phyloP scores from a whole-genome alignment of 2,329 filamentous ascomycete species.

The Fusarium floridanum region DNA sequence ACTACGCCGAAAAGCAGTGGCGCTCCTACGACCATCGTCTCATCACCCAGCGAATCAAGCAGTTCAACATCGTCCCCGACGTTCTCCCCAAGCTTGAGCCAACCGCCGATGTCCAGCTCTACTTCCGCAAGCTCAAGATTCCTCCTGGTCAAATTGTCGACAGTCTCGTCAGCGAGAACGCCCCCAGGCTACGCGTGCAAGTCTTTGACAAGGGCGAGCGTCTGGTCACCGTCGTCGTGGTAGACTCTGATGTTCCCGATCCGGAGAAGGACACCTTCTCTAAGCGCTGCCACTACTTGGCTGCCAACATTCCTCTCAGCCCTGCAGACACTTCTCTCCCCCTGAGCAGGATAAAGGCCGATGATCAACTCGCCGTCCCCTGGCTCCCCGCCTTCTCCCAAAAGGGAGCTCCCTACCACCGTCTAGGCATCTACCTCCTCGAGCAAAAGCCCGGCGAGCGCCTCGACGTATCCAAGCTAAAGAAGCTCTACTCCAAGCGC shows the following conservation, averaged over 20 bases:
- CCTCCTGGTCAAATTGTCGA: constrained; percentile 84
- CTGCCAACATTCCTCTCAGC: constrained; percentile 70
- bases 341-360: constrained; percentile 70
- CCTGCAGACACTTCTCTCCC: constrained; percentile 71
- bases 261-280: constrained; percentile 80
- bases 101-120: constrained; percentile 82
- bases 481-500: constrained; percentile 64
- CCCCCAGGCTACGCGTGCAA: constrained; percentile 85
- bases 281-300: constrained; percentile 89
- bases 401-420: constrained; percentile 92
- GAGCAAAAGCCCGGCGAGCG: constrained; percentile 76
- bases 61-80: constrained; percentile 91
- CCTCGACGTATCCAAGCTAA: constrained; percentile 70
- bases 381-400: constrained; percentile 91
- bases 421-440: constrained; percentile 84
- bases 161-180: constrained; percentile 77
- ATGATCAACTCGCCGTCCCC: constrained; percentile 77
- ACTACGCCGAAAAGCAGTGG: constrained; percentile 91
- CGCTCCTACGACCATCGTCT: constrained; percentile 83
- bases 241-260: constrained; percentile 92
- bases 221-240: constrained; percentile 84
- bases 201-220: constrained; percentile 85
- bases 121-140: constrained; percentile 78
- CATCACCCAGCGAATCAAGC: constrained; percentile 85
- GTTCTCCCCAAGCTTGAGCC: constrained; percentile 85